Percentiles rank a stretch among this genome's conserved stretches.
phyloP scores from a whole-genome alignment of 1,139 yeast genomes.

The Debaryomycetaceae sp. region DNA sequence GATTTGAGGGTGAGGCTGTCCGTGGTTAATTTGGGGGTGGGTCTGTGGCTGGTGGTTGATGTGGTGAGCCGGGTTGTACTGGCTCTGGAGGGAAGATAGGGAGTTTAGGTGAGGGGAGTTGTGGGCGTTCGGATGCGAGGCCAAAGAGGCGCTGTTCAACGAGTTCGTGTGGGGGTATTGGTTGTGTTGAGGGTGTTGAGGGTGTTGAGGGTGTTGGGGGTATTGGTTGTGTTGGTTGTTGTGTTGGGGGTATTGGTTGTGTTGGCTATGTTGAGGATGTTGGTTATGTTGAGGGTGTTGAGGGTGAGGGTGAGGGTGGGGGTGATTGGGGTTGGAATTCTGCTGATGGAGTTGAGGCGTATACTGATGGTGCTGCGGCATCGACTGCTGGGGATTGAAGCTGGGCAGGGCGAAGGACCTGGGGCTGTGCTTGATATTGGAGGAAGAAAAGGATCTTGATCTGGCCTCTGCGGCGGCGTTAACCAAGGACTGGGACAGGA shows the following conservation, averaged over 20 bases:
- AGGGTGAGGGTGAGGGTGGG: too few species aligned
- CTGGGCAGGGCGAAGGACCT: neutral
- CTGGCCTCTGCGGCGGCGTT: slow-evolving; percentile 9
- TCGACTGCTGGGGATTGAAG: slow-evolving; percentile 1
- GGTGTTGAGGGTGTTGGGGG: too few species aligned
- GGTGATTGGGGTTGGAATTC: too few species aligned
- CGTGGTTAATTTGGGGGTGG: too few species aligned
- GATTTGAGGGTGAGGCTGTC: slow-evolving; percentile 9
- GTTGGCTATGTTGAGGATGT: too few species aligned
- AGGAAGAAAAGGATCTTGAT: slow-evolving; percentile 9
- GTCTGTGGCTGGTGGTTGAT: slow-evolving; percentile 12
- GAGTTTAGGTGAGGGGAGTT: slow-evolving; percentile 11
- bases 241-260: too few species aligned
- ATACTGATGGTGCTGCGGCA: slow-evolving; percentile 4
- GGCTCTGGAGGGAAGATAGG: too few species aligned
- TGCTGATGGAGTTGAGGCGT: slow-evolving; percentile 1
- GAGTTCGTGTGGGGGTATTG: too few species aligned
- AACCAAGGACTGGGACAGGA: slow-evolving; percentile 6
- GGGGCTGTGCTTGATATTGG: slow-evolving; percentile 3
- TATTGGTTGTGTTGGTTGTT: too few species aligned
- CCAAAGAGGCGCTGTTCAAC: too few species aligned
- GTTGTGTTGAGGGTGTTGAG: too few species aligned
- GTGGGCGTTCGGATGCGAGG: slow-evolving; percentile 4
- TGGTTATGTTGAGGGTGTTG: too few species aligned
- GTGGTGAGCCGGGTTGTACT: slow-evolving; percentile 6